Evolutionary conservation across 352 stramenopile species (phyloP), one percentile per base, ranked within the genome.

Genomic region (Phytophthora tentaculata): DNA sequence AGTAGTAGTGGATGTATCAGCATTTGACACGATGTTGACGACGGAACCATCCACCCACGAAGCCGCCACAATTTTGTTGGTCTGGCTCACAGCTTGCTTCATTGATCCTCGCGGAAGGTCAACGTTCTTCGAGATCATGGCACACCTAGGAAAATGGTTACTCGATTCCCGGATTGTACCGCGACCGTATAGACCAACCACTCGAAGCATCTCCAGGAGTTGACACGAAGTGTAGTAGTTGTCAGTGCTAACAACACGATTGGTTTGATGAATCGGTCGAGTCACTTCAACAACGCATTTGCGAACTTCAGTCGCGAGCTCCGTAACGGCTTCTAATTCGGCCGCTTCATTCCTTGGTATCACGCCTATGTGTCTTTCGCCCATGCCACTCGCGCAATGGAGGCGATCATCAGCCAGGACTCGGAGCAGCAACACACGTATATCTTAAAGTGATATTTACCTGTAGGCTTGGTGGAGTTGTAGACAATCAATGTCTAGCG

Each of bases 401-500:
- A 50, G 45, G 3, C n/a, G 22, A 64, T 16, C 56, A 64, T 16
- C 44, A 64, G 28, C 8, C 28, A 32, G 8, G 28, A 32, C 28
- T 32, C 28, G 5, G 28, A 32, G 28, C 28, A 32, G 28, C 5
- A 13, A 29, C 44, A 19, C n/a, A 49, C 28, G 44, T 55, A 64
- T 2, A 64, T 19, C 20, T 56, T 56, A 22, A 64, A 64, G 14
- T 64, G 56, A 32, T 64, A 64, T 9, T 56, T 64, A 8, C 45
- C 45, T 5, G 56, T 56, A 5, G 19, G 28, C 19, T 62, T 62
- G 4, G 12, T 62, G 0, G 43, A 8, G 16, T 55, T 62, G 44
- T 24, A 54, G 2, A 55, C 43, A 6, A 62, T 47, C 24, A 55
- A 24, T 62, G 43, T n/a, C 56, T n/a, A 20, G 28, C 41, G 19